Percentiles rank a stretch among this genome's conserved stretches.
These are phyloP conservation scores for Allium cepa DNA, from an alignment of 106 monocot genomes.

Conservation along the genomic window DNA sequence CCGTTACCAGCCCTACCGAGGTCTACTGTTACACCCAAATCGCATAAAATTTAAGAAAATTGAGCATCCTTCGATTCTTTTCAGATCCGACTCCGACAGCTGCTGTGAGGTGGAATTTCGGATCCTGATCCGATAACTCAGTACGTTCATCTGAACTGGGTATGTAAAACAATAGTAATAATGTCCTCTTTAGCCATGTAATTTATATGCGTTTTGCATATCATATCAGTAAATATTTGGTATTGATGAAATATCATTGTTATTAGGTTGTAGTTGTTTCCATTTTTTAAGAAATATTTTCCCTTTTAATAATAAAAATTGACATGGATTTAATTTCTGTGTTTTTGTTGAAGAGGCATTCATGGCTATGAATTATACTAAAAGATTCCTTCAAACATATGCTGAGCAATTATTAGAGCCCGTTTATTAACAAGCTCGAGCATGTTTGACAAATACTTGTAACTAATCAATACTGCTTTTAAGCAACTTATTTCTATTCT, in stretches of 20 bases:
- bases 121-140: conserved; percentile 7
- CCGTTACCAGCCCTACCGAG: neutral
- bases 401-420: too few relatives aligned
- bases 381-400: neutral
- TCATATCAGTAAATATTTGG: too few relatives aligned
- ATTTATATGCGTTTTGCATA: too few relatives aligned
- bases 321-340: neutral
- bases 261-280: too few relatives aligned
- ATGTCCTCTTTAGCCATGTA: neutral
- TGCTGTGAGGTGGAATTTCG: neutral
- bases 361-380: neutral
- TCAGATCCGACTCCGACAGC: conserved; percentile 4
- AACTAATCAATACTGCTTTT: too few relatives aligned
- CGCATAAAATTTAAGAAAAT: neutral
- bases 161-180: neutral
- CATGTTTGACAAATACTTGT: too few relatives aligned
- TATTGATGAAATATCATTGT: too few relatives aligned
- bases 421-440: too few relatives aligned
- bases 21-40: neutral
- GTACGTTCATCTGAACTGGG: neutral
- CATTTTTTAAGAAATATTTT: too few relatives aligned
- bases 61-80: neutral
- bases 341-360: neutral
- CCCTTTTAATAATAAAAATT: neutral
- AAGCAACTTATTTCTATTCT: neutral